Conservation (phyloP, 805 yeast genomes). For the baker's yeast (Saccharomyces cerevisiae) region DNA sequence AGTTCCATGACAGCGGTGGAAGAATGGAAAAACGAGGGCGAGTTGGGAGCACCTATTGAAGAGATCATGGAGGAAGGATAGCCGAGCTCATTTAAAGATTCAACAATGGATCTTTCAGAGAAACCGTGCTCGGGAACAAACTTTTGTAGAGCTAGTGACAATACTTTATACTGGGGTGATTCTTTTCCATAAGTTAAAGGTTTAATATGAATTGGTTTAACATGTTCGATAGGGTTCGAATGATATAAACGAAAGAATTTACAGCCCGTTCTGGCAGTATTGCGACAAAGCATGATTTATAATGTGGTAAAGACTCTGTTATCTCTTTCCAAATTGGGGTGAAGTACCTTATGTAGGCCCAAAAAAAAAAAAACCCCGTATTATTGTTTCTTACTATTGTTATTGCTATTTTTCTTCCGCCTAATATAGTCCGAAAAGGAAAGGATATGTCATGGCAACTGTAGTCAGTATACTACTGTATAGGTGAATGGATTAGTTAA, state of each 20-base stretch:
- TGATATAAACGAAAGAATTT: constrained; percentile 18
- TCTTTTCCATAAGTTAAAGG: constrained; percentile 24
- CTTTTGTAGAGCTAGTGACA: constrained; percentile 20
- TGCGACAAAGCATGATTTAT: neutral
- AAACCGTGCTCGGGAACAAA: constrained; percentile 28
- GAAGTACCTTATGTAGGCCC: neutral
- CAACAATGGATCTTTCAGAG: constrained; percentile 25
- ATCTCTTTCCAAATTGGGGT: neutral
- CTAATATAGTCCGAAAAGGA: neutral
- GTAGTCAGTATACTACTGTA: neutral
- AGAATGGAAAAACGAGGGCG: constrained; percentile 26
- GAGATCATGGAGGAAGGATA: constrained; percentile 22
- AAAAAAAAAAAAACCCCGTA: neutral
- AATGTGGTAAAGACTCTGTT: neutral
- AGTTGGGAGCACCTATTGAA: constrained; percentile 26
- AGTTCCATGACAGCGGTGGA: constrained; percentile 38
- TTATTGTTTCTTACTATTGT: neutral
- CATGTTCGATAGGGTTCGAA: constrained; percentile 19
- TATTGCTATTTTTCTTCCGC: neutral
- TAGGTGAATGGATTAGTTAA: neutral
- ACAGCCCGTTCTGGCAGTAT: neutral
- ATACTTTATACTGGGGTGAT: constrained; percentile 21
- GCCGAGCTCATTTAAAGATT: constrained; percentile 23
- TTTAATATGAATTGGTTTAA: constrained; percentile 9
- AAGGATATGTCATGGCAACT: neutral